phyloP scores from a whole-genome alignment of 805 yeast species.

The Yarrowia sp. region DNA sequence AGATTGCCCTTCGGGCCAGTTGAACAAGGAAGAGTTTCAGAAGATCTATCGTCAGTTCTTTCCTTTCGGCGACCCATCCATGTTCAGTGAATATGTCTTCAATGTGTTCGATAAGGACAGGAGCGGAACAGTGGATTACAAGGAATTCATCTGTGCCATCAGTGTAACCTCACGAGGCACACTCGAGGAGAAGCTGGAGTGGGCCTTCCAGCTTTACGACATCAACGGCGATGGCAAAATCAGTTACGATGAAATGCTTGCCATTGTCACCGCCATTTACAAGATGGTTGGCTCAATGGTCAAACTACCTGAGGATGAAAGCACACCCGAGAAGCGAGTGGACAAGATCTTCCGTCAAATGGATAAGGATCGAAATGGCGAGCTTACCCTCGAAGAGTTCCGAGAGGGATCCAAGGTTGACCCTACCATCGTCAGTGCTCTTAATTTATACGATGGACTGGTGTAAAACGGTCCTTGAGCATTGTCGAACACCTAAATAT shows the following conservation, averaged over 20 bases:
- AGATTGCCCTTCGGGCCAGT: slow-evolving; percentile 89
- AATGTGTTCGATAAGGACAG: slow-evolving; percentile 81
- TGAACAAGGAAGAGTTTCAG: slow-evolving; percentile 81
- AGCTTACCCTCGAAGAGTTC: slow-evolving; percentile 79
- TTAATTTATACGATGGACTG: slow-evolving; percentile 76
- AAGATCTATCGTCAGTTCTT: slow-evolving; percentile 94
- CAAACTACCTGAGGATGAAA: slow-evolving; percentile 78
- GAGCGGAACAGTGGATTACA: slow-evolving; percentile 80
- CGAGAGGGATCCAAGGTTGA: slow-evolving; percentile 75
- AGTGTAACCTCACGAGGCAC: slow-evolving; percentile 85
- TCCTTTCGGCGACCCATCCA: slow-evolving; percentile 96
- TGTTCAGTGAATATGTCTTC: slow-evolving; percentile 83
- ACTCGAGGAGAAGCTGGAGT: slow-evolving; percentile 73
- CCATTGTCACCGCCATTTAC: slow-evolving; percentile 78
- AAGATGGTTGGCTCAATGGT: slow-evolving; percentile 97
- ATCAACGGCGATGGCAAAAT: slow-evolving; percentile 74
- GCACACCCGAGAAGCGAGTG: slow-evolving; percentile 85
- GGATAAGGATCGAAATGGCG: slow-evolving; percentile 67
- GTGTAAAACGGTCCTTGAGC: slow-evolving; percentile 43
- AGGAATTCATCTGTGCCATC: slow-evolving; percentile 84
- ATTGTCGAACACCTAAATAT: not conserved
- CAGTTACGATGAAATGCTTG: slow-evolving; percentile 70
- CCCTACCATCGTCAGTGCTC: slow-evolving; percentile 69
- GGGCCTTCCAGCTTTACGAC: slow-evolving; percentile 91
- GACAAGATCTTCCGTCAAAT: slow-evolving; percentile 71